Conservation (phyloP, 768 basidiomycete genomes). For the Chalciporus piperatus region DNA sequence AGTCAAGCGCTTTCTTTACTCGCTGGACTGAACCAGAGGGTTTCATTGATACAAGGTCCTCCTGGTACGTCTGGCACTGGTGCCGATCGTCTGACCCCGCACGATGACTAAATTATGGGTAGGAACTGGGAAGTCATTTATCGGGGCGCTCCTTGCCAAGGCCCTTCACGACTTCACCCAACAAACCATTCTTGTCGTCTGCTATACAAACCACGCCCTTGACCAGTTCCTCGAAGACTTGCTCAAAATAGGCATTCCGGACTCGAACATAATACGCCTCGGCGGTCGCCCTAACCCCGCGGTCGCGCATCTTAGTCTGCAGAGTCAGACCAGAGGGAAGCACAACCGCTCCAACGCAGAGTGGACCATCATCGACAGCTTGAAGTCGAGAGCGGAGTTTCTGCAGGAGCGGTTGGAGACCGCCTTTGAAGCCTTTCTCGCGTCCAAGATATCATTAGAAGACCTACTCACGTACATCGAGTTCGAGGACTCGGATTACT, state of each 20-base stretch:
- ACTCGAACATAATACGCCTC: conserved; percentile 47
- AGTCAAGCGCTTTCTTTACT: conserved; percentile 48
- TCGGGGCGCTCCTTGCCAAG: conserved; percentile 64
- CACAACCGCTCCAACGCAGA: conserved; percentile 30
- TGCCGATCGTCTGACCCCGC: no score
- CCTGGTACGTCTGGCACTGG: conserved; percentile 57
- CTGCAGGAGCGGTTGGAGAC: conserved; percentile 22
- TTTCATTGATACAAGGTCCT: conserved; percentile 69
- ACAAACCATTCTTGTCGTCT: conserved; percentile 59
- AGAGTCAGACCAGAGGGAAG: conserved; percentile 33
- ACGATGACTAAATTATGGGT: not conserved
- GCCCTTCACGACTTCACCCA: conserved; percentile 46
- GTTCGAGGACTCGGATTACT: conserved; percentile 47
- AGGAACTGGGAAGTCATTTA: conserved; percentile 76
- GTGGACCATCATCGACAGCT: conserved; percentile 41
- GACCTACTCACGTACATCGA: conserved; percentile 48
- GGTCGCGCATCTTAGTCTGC: conserved; percentile 46
- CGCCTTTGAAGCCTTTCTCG: conserved; percentile 29
- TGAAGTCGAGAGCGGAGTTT: conserved; percentile 25
- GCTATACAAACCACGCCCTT: conserved; percentile 71
- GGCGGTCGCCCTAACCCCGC: conserved; percentile 50
- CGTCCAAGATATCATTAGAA: conserved; percentile 13
- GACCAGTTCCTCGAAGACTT: conserved; percentile 67
- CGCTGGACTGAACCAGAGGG: conserved; percentile 50
- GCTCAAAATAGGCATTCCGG: conserved; percentile 57